Percentiles rank a stretch among this genome's conserved stretches.
Evolutionary conservation across 768 basidiomycete genomes (phyloP).

Genomic region (Leccinum incarnatum): DNA sequence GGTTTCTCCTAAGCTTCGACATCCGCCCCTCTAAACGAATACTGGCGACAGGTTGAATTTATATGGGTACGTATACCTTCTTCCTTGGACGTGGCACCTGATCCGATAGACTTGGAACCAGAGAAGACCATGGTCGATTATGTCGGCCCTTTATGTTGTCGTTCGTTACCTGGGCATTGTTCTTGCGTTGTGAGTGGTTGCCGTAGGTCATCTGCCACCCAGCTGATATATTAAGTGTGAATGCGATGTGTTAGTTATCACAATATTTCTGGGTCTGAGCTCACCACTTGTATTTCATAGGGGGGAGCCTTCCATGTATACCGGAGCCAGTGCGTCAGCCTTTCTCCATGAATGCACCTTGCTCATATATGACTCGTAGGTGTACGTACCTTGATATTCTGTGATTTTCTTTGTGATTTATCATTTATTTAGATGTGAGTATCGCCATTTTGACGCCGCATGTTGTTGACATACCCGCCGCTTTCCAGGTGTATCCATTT

Average conservation of each 20-base stretch:
- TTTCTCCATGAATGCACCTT: background rate
- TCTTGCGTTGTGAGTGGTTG: constrained; percentile 6
- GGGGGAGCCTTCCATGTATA: background rate
- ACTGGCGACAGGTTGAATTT: background rate
- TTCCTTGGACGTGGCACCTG: background rate
- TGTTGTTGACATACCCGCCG: background rate
- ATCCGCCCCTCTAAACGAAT: background rate
- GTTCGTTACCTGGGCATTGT: constrained; percentile 8
- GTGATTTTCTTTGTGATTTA: background rate
- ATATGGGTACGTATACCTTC: constrained; percentile 1
- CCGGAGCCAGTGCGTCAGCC: constrained; percentile 2
- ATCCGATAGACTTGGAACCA: background rate
- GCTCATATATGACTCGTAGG: background rate
- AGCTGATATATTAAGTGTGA: constrained; percentile 1
- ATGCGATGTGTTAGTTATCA: background rate
- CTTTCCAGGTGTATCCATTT: background rate
- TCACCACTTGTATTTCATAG: background rate
- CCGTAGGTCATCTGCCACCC: background rate
- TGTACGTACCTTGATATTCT: background rate
- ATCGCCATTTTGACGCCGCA: background rate
- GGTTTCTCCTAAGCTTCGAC: background rate
- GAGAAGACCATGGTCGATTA: constrained; percentile 7
- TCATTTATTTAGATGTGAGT: constrained; percentile 2
- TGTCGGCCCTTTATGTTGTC: constrained; percentile 9
- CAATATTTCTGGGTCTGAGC: background rate